Percentiles rank a stretch among this genome's conserved stretches.
phyloP scores from a whole-genome alignment of 2,329 filamentous ascomycete species.

The Aspergillus sergii region DNA sequence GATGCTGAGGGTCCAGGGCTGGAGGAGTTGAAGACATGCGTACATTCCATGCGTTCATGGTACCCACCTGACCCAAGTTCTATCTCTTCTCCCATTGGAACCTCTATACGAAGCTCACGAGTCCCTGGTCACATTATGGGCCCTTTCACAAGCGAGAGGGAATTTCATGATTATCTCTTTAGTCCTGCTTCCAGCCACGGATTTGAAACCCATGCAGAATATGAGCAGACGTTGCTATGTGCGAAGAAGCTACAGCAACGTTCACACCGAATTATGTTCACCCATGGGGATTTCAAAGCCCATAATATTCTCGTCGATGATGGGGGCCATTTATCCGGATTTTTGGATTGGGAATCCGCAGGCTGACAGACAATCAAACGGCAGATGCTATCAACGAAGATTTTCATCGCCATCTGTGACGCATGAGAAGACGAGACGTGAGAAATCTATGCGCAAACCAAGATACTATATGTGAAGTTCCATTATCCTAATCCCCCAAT shows the following conservation, averaged over 20 bases:
- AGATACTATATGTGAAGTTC: no score
- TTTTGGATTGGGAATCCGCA: slow-evolving; percentile 33
- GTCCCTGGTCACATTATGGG: slow-evolving; percentile 38
- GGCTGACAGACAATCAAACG: slow-evolving; percentile 13
- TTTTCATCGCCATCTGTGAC: no score
- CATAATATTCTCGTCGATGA: slow-evolving; percentile 25
- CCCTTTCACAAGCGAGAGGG: slow-evolving; percentile 29
- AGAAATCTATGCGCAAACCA: no score
- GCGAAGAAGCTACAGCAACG: not conserved
- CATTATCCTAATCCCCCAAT: no score
- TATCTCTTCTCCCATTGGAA: slow-evolving; percentile 38
- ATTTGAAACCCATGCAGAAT: not conserved
- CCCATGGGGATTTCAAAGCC: slow-evolving; percentile 25
- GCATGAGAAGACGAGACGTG: no score
- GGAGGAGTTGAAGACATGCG: slow-evolving; percentile 36
- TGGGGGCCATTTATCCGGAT: slow-evolving; percentile 21
- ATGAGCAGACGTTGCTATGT: not conserved
- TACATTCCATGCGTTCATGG: slow-evolving; percentile 41
- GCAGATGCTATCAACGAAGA: no score
- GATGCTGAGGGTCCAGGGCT: slow-evolving; percentile 36
- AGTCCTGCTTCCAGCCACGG: slow-evolving; percentile 26
- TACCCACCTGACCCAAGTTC: slow-evolving; percentile 22
- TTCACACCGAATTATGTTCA: slow-evolving; percentile 6
- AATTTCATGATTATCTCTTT: slow-evolving; percentile 36
- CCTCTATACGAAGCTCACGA: slow-evolving; percentile 31